These are phyloP conservation scores for Termitomyces titanicus DNA, from an alignment of 768 basidiomycete genomes.

Conservation along the genomic window DNA sequence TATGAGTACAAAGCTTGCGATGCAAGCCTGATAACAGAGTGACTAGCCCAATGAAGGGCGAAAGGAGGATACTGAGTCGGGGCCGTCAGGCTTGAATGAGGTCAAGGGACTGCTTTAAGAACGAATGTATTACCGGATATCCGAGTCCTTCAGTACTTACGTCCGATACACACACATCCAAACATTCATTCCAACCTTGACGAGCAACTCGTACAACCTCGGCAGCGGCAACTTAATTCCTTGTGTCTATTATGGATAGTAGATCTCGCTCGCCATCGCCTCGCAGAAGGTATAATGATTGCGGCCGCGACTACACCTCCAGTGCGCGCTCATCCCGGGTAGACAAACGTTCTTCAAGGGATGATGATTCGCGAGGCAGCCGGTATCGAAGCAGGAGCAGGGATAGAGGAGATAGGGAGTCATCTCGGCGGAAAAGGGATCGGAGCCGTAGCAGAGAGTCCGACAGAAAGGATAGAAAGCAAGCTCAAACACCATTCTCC, in stretches of 20 bases:
- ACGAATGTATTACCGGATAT: no score
- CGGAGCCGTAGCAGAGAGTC: constrained; percentile 36
- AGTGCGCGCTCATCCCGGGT: constrained; percentile 31
- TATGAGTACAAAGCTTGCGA: background rate
- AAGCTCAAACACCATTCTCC: constrained; percentile 13
- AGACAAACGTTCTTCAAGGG: constrained; percentile 27
- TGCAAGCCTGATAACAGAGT: background rate
- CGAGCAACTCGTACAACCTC: background rate
- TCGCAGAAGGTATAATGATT: constrained; percentile 34
- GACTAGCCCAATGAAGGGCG: background rate
- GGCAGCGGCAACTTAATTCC: background rate
- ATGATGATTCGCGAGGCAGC: constrained; percentile 25
- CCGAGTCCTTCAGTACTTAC: no score
- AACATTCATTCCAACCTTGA: background rate
- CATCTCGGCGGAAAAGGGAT: constrained; percentile 22
- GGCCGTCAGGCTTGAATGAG: background rate
- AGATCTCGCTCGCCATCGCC: constrained; percentile 53
- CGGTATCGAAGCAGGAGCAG: constrained; percentile 28
- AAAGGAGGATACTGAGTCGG: background rate
- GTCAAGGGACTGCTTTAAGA: no score
- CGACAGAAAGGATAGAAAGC: constrained; percentile 47
- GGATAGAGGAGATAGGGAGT: constrained; percentile 18
- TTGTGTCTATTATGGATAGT: constrained; percentile 34
- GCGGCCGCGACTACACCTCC: constrained; percentile 31
- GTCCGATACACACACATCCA: constrained; percentile 10